Evolutionary conservation across 495 filamentous ascomycete genomes (phyloP).

Genomic region (Tuber brumale): DNA sequence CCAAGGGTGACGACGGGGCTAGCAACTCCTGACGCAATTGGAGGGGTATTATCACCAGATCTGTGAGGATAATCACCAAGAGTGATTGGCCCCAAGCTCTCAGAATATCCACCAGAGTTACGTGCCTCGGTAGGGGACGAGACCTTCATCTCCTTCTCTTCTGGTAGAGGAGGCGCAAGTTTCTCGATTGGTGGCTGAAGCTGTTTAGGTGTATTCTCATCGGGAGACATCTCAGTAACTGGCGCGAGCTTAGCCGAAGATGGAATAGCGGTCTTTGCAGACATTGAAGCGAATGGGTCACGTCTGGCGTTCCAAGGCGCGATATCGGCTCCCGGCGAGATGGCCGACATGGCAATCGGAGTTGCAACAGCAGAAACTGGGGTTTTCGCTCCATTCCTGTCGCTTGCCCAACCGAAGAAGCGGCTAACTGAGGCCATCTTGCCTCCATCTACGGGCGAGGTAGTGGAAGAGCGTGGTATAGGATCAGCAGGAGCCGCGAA

Average conservation of each 20-base stretch:
- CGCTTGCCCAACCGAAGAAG: constrained; percentile 63
- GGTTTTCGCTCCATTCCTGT: constrained; percentile 67
- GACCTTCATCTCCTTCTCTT: constrained; percentile 33
- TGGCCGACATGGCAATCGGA: constrained; percentile 85
- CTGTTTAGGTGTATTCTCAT: constrained; percentile 51
- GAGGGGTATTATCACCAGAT: constrained; percentile 22
- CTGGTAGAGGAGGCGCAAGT: constrained; percentile 20
- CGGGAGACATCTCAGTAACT: constrained; percentile 67
- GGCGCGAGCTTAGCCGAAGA: constrained; percentile 70
- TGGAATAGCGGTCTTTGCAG: constrained; percentile 68
- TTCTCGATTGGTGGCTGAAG: constrained; percentile 22
- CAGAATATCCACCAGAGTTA: constrained; percentile 36
- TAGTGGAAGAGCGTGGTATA: constrained; percentile 38
- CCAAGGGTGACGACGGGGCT: constrained; percentile 17
- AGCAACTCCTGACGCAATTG: constrained; percentile 17
- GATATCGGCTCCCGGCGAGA: constrained; percentile 59
- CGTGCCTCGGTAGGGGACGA: constrained; percentile 36
- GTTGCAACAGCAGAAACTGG: constrained; percentile 58
- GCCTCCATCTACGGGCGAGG: constrained; percentile 29
- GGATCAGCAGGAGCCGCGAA: constrained; percentile 49
- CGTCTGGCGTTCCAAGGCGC: constrained; percentile 32
- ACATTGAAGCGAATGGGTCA: constrained; percentile 42
- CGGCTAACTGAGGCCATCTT: constrained; percentile 35
- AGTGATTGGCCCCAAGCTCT: constrained; percentile 24
- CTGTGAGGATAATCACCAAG: constrained; percentile 27